phyloP scores from a whole-genome alignment of 148 eudicot species.

The Agrostemma githago region DNA sequence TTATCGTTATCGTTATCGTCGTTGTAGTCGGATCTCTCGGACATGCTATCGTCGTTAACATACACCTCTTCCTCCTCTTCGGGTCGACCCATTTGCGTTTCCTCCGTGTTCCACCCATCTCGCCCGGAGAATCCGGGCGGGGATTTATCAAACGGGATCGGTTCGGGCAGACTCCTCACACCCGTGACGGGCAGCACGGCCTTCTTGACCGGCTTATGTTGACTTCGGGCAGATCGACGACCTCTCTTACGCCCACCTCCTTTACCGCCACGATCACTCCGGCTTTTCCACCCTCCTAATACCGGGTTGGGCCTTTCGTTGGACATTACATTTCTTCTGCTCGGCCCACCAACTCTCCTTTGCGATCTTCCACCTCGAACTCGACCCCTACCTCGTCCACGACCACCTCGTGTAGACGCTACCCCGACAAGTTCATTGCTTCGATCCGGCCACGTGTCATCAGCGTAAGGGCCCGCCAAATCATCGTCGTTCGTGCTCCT shows the following conservation, averaged over 20 bases:
- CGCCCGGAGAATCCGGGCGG: conserved; percentile 36
- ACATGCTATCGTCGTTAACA: conserved; percentile 33
- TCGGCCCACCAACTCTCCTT: conserved; percentile 38
- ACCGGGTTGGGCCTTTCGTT: conserved; percentile 37
- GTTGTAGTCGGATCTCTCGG: conserved; percentile 47
- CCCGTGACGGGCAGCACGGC: conserved; percentile 14
- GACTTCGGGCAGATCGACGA: conserved; percentile 49
- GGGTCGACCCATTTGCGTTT: conserved; percentile 22
- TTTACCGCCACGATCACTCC: conserved; percentile 42
- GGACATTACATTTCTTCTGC: conserved; percentile 29
- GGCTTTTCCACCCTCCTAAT: conserved; percentile 53
- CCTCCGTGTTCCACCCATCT: conserved; percentile 38
- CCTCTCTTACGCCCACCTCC: conserved; percentile 51
- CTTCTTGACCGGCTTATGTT: conserved; percentile 43
- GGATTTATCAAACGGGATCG: conserved; percentile 28
- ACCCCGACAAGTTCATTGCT: conserved; percentile 29
- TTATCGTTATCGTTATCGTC: conserved; percentile 44
- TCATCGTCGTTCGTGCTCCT: conserved; percentile 41
- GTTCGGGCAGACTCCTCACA: conserved; percentile 20
- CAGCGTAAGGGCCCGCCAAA: conserved; percentile 26
- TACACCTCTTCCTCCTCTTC: conserved; percentile 27
- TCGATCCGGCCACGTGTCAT: conserved; percentile 37
- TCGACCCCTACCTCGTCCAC: conserved; percentile 53
- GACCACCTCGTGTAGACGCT: conserved; percentile 30
- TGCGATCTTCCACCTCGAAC: conserved; percentile 59